Percentiles rank a stretch among this genome's conserved stretches.
These are phyloP conservation scores for Flaveria floridana DNA, from an alignment of 140 eudicot species.

Conservation along the genomic window DNA sequence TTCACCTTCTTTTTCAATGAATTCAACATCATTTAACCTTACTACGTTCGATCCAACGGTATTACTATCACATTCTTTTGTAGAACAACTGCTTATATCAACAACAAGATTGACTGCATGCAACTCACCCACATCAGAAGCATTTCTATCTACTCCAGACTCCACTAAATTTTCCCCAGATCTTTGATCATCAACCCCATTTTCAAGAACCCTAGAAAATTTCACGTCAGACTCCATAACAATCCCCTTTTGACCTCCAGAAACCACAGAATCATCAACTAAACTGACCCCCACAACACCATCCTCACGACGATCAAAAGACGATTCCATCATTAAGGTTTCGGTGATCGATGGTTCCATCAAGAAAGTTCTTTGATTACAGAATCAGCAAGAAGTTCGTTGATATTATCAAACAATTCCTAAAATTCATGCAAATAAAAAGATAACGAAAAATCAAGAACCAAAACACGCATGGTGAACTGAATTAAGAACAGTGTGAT, in stretches of 20 bases:
- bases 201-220: neutral
- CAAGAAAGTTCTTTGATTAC: conserved; percentile 9
- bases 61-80: conserved; percentile 4
- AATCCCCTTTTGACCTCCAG: conserved; percentile 26
- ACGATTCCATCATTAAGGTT: conserved; percentile 33
- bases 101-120: conserved; percentile 44
- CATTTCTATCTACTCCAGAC: too few species aligned
- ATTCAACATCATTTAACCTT: conserved; percentile 10
- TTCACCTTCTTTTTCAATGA: conserved; percentile 44
- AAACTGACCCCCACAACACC: too few species aligned
- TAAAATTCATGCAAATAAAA: conserved; percentile 16
- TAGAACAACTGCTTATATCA: conserved; percentile 32
- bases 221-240: conserved; percentile 16
- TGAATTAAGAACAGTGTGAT: neutral
- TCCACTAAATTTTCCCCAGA: conserved; percentile 16
- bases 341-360: conserved; percentile 20
- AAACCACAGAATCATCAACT: conserved; percentile 23
- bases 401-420: conserved; percentile 18
- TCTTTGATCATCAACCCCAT: conserved; percentile 23
- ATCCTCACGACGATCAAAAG: neutral
- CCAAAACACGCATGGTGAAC: conserved; percentile 1
- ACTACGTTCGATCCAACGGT: neutral
- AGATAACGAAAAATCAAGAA: conserved; percentile 16
- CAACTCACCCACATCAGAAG: neutral
- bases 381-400: conserved; percentile 21